Percentiles rank a stretch among this genome's conserved stretches.
phyloP scores from a whole-genome alignment of 176 grass and related monocot genomes.

The Panicum miliaceum region DNA sequence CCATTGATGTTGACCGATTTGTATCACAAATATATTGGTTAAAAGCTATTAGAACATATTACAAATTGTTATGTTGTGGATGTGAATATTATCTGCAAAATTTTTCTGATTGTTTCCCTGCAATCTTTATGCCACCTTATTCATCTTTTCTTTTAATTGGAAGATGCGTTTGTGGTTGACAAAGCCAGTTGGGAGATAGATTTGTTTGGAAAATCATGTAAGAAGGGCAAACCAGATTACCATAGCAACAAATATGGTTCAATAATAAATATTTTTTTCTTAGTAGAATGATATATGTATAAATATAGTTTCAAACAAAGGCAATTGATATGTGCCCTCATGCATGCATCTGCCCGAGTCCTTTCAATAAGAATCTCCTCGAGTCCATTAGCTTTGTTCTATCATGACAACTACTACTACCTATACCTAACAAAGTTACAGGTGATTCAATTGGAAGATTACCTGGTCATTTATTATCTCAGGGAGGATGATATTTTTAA shows the following conservation, averaged over 20 bases:
- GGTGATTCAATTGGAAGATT: neutral
- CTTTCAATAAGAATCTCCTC: constrained; percentile 14
- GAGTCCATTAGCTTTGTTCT: constrained; percentile 17
- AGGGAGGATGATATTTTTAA: neutral
- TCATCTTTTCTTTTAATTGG: neutral
- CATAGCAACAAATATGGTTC: neutral
- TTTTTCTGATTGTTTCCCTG: neutral
- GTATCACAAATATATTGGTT: neutral
- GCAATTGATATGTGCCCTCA: neutral
- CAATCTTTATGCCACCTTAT: neutral
- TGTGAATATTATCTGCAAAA: neutral
- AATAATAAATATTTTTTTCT: neutral
- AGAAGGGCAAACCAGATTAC: neutral
- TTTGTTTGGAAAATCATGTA: neutral
- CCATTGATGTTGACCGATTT: neutral
- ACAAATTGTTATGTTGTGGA: neutral
- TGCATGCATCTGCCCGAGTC: neutral
- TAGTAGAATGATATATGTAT: neutral
- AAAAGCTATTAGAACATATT: neutral
- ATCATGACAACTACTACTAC: neutral
- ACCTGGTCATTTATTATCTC: neutral
- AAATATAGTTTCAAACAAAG: constrained; percentile 7
- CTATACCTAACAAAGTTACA: neutral
- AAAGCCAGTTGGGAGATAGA: neutral
- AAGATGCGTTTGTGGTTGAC: neutral